Base-by-base conservation (phyloP, 2,329 filamentous ascomycete species). In the Scolecobasidium constrictum region DNA sequence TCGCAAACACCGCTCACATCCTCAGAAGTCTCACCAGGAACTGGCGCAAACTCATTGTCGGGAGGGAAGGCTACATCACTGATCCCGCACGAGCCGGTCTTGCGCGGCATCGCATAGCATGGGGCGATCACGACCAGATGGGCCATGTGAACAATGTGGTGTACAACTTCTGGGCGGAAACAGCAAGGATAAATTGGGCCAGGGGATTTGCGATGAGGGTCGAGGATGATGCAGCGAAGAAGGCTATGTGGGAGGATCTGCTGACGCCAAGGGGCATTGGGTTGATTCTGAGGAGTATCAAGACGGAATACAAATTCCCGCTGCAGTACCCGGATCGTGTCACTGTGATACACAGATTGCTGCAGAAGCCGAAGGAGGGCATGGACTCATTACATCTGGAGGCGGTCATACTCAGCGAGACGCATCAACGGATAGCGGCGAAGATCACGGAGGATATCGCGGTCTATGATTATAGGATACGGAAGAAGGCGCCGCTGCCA, bases 141-240 rank as follows among this genome's bases (percentile, higher is more conserved):
- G 76, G 78, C 38, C 86, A 94, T 60, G 82, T 94, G 38, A 94
- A 94, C 59, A 94, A 94, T 53, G 79, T 88, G 48, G 77, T 75
- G 50, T 94, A 94, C 60, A 79, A 83, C 52, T 75, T 83, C 47
- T 94, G 85, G 59, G 86, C 86, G 26, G 88, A 95, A 59, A 81
- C 81, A 4, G 80, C 79, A 3, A 75, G 88, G 26, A 75, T 90
- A 22, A 85, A 87, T 53, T 94, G 84, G 81, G 72, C 79, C 19
- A 69, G 71, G 44, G 81, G 86, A 54, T 81, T 85, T 51, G 63
- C 76, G 11, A 23, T 45, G 5, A 7, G 35, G 46, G 65, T 77
- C 37, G n/a, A n/a, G n/a, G n/a, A n/a, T n/a, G 78, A 86, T 52
- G 74, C 77, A 0, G 59, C 62, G 21, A 71, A 88, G 49, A 67